Percentiles rank a stretch among this genome's conserved stretches.
Conservation (phyloP, 1,284 basidiomycete species). For the Cutaneotrichosporon dermatis region DNA sequence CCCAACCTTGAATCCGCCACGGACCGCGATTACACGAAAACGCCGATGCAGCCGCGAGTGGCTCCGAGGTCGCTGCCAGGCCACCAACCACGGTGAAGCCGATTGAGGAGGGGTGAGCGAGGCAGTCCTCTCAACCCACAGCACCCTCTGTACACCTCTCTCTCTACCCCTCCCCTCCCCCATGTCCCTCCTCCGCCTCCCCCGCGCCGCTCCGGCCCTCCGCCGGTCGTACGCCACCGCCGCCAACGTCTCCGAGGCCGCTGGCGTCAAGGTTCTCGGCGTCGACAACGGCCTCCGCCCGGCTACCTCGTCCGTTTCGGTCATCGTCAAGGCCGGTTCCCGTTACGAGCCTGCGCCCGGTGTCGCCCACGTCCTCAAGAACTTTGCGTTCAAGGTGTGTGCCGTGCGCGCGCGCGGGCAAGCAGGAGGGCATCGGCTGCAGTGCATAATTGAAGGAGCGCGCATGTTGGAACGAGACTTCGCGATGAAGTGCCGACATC, state of each 20-base stretch:
- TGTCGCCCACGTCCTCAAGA: conserved; percentile 86
- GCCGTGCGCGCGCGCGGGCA: neutral
- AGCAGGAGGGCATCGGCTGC: neutral
- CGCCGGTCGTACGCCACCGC: conserved; percentile 32
- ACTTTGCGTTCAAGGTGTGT: conserved; percentile 91
- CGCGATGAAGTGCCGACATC: no score
- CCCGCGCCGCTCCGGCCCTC: conserved; percentile 22
- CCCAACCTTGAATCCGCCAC: neutral
- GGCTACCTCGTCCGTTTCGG: conserved; percentile 70
- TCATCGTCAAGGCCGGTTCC: conserved; percentile 85
- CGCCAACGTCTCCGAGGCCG: conserved; percentile 69
- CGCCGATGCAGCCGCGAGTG: neutral
- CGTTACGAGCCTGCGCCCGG: conserved; percentile 80
- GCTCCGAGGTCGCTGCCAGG: neutral
- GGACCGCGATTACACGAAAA: neutral
- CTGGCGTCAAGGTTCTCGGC: conserved; percentile 78
- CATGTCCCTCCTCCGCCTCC: conserved; percentile 24
- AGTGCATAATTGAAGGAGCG: no score
- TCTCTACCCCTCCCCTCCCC: conserved; percentile 13
- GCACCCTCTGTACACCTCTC: conserved; percentile 7
- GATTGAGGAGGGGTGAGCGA: neutral
- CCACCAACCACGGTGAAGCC: no score
- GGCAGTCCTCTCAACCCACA: neutral
- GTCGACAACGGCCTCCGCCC: conserved; percentile 68
- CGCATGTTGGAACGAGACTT: no score